Evolutionary conservation across 2,329 filamentous ascomycete species (phyloP), one percentile per base, ranked within the genome.

Genomic region (Fusarium fracticaudum): DNA sequence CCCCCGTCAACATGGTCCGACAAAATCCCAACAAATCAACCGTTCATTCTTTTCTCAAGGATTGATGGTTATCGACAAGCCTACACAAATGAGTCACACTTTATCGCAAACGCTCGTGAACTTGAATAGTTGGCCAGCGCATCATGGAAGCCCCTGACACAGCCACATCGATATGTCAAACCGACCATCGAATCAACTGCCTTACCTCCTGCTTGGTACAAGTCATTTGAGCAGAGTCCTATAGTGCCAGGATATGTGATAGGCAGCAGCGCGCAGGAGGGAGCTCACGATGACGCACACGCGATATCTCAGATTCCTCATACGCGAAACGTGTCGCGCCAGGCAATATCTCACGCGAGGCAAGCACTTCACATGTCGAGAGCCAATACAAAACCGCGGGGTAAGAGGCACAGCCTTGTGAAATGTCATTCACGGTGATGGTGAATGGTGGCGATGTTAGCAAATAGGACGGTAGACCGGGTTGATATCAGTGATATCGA

Each of bases 221-320:
- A 58, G 60, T 59, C 72, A 66, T 65, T 35, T 55, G 33, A 51
- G 26, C 47, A 59, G 35, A 55, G 54, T 45, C 45, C 50, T 53
- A 51, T 17, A 43, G 51, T 48, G 44, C 51, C 22, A 63, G 55
- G 62, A 64, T 64, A 41, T 57, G 67, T 60, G 40, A 43, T 62
- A 77, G 76, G 76, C 76, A 77, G 62, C 76, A 78, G 68, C 44
- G 50, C 59, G 48, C 38, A 55, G 31, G 61, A 60, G 41, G 48
- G 37, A 60, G 48, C 68, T 50, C 54, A 51, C 61, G 44, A 67
- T 71, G 61, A 66, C 48, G 68, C 47, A 44, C 40, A 38, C 35
- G 20, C 38, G 58, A 22, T 48, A 68, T 68, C 40, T 53, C 17
- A 53, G 47, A 48, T 58, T 33, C 48, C 45, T 59, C 7, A 53